Evolutionary conservation across 2,329 filamentous ascomycete genomes (phyloP), one percentile per base, ranked within the genome.

Genomic region (Capronia americana): DNA sequence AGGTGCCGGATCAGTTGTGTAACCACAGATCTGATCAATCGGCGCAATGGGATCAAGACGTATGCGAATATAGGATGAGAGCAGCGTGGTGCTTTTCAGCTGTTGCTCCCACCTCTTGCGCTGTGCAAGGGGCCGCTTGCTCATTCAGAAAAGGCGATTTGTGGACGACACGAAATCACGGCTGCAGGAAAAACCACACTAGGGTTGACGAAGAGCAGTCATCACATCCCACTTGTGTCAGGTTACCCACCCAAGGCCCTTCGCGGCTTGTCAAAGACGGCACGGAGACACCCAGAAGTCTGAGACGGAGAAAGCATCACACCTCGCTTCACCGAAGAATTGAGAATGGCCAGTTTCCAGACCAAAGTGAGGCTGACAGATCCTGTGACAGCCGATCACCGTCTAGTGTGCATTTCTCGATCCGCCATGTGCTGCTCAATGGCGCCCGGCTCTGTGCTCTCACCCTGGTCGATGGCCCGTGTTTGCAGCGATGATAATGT

Each of bases 131-230:
- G 4, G 17, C 5, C 38, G 38, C 38, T 44, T n/a, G 38, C 17
- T 44, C 38, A 20, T 44, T 17, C 1, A n/a, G 17, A 17, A 17
- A 41, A 8, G 38, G 17, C 38, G 17, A 44, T 44, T 44, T 44
- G 17, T 44, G 38, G 38, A 44, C 38, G 17, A 7, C 38, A n/a
- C 8, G 17, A n/a, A 44, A 32, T 30, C 41, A 28, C 32, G 32
- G 14, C 32, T 32, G 57, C 58, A 54, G 41, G 48, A 30, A 46
- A 46, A 61, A 54, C 58, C 58, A 61, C 20, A 20, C 30, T 24
- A 44, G 53, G 28, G 28, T 56, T 24, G 53, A 56, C 10, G 53
- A 56, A 20, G 14, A 44, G 20, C 38, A 44, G 17, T n/a, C 38
- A 20, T 44, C 38, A 44, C 38, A 44, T 44, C 38, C 38, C 14